Evolutionary conservation across 768 basidiomycete genomes (phyloP).

Genomic region (Rickenella mellea): DNA sequence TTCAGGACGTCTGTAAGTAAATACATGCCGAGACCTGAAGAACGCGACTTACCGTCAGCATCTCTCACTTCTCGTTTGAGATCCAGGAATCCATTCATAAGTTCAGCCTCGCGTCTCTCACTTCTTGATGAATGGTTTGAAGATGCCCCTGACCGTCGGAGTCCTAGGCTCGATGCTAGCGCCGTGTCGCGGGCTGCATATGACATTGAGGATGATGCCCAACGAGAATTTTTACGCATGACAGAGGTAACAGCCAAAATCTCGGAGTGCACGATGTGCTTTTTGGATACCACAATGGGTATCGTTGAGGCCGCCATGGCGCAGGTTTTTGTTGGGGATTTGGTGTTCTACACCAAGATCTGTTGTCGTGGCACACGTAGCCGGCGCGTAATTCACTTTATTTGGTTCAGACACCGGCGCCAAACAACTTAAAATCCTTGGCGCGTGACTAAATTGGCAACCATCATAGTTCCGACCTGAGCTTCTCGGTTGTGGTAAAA

Average conservation of each 20-base stretch:
- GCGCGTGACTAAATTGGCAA: too few relatives aligned
- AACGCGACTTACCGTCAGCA: slow-evolving; percentile 41
- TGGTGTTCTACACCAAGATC: too few relatives aligned
- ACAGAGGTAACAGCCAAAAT: slow-evolving; percentile 84
- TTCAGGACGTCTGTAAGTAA: background rate
- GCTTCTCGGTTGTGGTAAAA: too few relatives aligned
- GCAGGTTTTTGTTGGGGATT: background rate
- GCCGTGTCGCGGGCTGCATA: slow-evolving; percentile 53
- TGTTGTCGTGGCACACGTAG: too few relatives aligned
- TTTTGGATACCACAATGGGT: slow-evolving; percentile 33
- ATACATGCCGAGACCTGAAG: background rate
- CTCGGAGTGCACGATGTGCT: slow-evolving; percentile 82
- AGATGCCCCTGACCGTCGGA: slow-evolving; percentile 49
- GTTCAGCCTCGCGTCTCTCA: slow-evolving; percentile 64
- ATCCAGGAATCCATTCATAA: slow-evolving; percentile 86
- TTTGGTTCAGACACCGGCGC: slow-evolving; percentile 16
- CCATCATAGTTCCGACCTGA: too few relatives aligned
- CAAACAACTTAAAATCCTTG: too few relatives aligned
- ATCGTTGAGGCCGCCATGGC: background rate
- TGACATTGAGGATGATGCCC: slow-evolving; percentile 88
- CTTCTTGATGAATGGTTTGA: slow-evolving; percentile 34
- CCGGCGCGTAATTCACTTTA: slow-evolving; percentile 5
- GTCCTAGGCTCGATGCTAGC: slow-evolving; percentile 65
- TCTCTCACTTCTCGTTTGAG: slow-evolving; percentile 68
- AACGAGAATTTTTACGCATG: slow-evolving; percentile 97